Percentiles rank a stretch among this genome's conserved stretches.
Conservation (phyloP, 768 basidiomycete genomes). For the Pulveroboletus sp. region DNA sequence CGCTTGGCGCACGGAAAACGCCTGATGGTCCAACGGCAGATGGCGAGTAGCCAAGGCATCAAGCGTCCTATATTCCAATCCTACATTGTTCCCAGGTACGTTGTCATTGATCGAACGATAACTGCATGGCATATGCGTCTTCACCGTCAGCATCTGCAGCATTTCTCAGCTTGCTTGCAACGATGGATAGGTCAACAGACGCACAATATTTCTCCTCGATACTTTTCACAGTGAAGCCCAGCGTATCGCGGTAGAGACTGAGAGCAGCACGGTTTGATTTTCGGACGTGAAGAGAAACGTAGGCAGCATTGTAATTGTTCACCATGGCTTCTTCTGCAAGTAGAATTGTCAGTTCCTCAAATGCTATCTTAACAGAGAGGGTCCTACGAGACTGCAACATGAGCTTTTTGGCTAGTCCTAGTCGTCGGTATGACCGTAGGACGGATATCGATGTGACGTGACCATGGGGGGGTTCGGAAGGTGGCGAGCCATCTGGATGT, state of each 20-base stretch:
- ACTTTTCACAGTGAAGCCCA: slow-evolving; percentile 84
- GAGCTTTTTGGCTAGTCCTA: slow-evolving; percentile 90
- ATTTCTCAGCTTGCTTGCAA: slow-evolving; percentile 8
- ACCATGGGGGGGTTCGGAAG: slow-evolving; percentile 65
- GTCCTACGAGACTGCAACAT: slow-evolving; percentile 90
- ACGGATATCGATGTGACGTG: slow-evolving; percentile 98
- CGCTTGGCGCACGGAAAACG: slow-evolving; percentile 30
- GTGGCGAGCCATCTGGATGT: slow-evolving; percentile 46
- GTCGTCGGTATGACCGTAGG: slow-evolving; percentile 81
- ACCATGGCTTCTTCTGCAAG: slow-evolving; percentile 85
- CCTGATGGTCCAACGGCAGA: background rate
- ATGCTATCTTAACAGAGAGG: background rate
- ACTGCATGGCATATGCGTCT: slow-evolving; percentile 90
- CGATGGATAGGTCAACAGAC: slow-evolving; percentile 29
- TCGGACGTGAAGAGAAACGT: slow-evolving; percentile 88
- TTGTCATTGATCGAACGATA: slow-evolving; percentile 45
- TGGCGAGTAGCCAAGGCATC: background rate
- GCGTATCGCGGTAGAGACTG: slow-evolving; percentile 79
- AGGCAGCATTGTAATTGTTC: slow-evolving; percentile 77
- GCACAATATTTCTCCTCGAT: slow-evolving; percentile 91
- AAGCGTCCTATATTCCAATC: slow-evolving; percentile 9
- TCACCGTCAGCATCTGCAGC: slow-evolving; percentile 87
- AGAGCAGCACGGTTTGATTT: slow-evolving; percentile 95
- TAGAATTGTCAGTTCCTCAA: slow-evolving; percentile 1
- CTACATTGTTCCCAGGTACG: background rate